Conservation (phyloP, 306 rosid genomes). For the Purshia tridentata region DNA sequence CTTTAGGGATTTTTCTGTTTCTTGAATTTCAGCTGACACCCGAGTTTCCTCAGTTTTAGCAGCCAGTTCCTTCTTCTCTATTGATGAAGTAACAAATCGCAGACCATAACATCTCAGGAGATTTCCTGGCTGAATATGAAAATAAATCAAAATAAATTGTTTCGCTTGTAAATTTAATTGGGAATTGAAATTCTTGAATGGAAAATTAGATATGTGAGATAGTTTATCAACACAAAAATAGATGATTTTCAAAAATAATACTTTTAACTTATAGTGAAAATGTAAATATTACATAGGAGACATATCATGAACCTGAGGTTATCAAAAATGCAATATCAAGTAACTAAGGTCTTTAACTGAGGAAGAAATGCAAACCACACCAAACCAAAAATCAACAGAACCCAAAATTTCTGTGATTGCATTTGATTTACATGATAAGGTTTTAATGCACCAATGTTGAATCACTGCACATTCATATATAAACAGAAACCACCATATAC, state of each 20-base stretch:
- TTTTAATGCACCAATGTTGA: background rate
- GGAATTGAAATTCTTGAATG: background rate
- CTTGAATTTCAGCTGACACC: constrained; percentile 32
- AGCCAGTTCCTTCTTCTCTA: constrained; percentile 62
- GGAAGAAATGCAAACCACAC: background rate
- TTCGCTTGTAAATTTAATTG: background rate
- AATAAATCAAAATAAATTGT: constrained; percentile 25
- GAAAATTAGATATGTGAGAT: background rate
- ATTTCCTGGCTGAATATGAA: constrained; percentile 67
- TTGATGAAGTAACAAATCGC: constrained; percentile 66
- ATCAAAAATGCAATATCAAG: background rate
- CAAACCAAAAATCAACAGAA: background rate
- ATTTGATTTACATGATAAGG: background rate
- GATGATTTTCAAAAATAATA: background rate
- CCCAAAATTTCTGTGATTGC: background rate
- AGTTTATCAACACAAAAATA: background rate
- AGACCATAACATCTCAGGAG: constrained; percentile 57
- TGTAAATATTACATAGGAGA: background rate
- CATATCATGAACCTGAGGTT: background rate
- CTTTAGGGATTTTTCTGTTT: constrained; percentile 33
- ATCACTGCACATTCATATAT: background rate
- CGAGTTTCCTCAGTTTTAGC: constrained; percentile 47
- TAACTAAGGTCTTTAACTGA: background rate
- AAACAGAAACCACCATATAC: background rate
- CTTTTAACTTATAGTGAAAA: background rate